phyloP scores from a whole-genome alignment of 495 filamentous ascomycete species.

The Tuber borchii region DNA sequence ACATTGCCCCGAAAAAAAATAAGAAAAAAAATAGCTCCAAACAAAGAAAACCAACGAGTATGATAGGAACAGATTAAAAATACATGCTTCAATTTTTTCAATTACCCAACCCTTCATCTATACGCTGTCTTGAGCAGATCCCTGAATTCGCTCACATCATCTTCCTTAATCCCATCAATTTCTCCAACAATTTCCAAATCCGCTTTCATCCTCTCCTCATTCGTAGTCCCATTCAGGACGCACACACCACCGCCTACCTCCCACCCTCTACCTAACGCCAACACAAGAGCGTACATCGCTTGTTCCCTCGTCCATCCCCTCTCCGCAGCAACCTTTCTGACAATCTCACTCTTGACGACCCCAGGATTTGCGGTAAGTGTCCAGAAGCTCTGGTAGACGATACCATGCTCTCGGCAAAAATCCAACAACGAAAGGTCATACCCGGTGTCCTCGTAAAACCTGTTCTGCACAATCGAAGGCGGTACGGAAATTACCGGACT shows the following conservation, averaged over 20 bases:
- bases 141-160: constrained; percentile 48
- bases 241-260: constrained; percentile 46
- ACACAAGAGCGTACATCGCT: constrained; percentile 59
- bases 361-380: constrained; percentile 65
- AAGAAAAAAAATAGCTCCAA: not conserved
- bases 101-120: constrained; percentile 44
- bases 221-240: constrained; percentile 66
- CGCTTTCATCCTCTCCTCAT: constrained; percentile 55
- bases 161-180: constrained; percentile 49
- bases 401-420: constrained; percentile 56
- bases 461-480: constrained; percentile 67
- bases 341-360: constrained; percentile 50
- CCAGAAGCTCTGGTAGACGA: constrained; percentile 74
- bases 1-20: not conserved
- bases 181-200: constrained; percentile 55
- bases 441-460: constrained; percentile 55
- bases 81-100: not conserved
- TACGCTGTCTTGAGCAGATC: constrained; percentile 27
- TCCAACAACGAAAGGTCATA: constrained; percentile 58
- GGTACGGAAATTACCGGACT: constrained; percentile 47
- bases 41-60: not conserved
- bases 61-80: not conserved
- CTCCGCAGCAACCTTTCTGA: constrained; percentile 50
- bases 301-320: constrained; percentile 46
- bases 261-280: constrained; percentile 50